These are phyloP conservation scores for Tripidium arundinaceum DNA, from an alignment of 202 grass and related monocot species.

Conservation along the genomic window DNA sequence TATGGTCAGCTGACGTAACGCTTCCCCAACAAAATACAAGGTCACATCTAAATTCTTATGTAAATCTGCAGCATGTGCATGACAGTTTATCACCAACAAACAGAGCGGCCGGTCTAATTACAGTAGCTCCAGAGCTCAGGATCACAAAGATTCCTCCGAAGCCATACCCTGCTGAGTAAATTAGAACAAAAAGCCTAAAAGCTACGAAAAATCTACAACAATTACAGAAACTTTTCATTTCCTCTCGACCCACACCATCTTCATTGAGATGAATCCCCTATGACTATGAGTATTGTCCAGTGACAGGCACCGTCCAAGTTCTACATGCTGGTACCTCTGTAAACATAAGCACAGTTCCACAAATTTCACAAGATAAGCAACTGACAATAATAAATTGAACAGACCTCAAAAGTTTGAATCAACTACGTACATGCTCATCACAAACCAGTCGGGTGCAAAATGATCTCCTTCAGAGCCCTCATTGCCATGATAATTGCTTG, in stretches of 20 bases:
- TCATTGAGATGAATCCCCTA: slow-evolving; percentile 12
- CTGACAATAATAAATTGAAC: background rate
- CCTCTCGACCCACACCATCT: slow-evolving; percentile 32
- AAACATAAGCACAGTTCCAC: slow-evolving; percentile 29
- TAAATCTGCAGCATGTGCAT: slow-evolving; percentile 14
- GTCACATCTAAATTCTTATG: slow-evolving; percentile 36
- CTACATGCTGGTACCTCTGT: slow-evolving; percentile 46
- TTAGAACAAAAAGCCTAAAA: slow-evolving; percentile 53
- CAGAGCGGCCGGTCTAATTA: slow-evolving; percentile 46
- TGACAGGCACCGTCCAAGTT: slow-evolving; percentile 36
- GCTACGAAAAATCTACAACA: slow-evolving; percentile 57
- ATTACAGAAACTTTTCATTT: slow-evolving; percentile 43
- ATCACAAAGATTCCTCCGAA: slow-evolving; percentile 46
- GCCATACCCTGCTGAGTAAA: slow-evolving; percentile 41
- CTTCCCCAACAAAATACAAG: background rate
- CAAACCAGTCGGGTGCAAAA: slow-evolving; percentile 17
- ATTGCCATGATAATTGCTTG: slow-evolving; percentile 83
- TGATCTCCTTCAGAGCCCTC: slow-evolving; percentile 12
- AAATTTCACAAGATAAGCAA: slow-evolving; percentile 26
- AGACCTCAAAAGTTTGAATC: background rate
- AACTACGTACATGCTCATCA: slow-evolving; percentile 32
- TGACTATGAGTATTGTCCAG: slow-evolving; percentile 32
- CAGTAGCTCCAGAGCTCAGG: slow-evolving; percentile 45
- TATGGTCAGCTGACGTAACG: background rate
- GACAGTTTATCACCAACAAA: slow-evolving; percentile 25